A percentile compares a stretch with the other conserved stretches of the same genome.
phyloP scores from a whole-genome alignment of 805 yeast species.

The Candida verbasci region DNA sequence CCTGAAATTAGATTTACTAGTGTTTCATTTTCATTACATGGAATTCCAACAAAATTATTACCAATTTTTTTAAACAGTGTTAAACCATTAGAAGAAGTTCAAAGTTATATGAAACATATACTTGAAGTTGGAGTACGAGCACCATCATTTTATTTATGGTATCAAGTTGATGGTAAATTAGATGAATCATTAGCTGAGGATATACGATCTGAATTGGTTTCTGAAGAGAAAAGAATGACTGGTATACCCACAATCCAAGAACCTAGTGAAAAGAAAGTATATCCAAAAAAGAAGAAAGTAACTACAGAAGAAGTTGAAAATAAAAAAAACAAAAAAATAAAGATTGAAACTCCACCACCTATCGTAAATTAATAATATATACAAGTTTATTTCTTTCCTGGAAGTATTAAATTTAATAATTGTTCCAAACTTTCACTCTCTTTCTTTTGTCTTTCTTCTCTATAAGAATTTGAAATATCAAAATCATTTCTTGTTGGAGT shows the following conservation, averaged over 20 bases:
- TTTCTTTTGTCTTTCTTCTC: slow-evolving; percentile 33
- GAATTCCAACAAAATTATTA: slow-evolving; percentile 61
- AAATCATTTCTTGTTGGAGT: slow-evolving; percentile 30
- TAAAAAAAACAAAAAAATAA: slow-evolving; percentile 11
- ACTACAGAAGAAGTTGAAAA: slow-evolving; percentile 18
- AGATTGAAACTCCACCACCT: slow-evolving; percentile 9
- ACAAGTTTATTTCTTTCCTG: slow-evolving; percentile 8
- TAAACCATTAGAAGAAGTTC: slow-evolving; percentile 51
- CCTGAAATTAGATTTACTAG: slow-evolving; percentile 54
- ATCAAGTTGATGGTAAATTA: slow-evolving; percentile 70
- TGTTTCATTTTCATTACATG: slow-evolving; percentile 58
- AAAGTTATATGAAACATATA: slow-evolving; percentile 55
- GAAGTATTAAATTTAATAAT: slow-evolving; percentile 21
- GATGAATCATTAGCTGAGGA: slow-evolving; percentile 66
- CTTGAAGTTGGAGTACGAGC: slow-evolving; percentile 57
- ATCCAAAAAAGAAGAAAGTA: slow-evolving; percentile 30
- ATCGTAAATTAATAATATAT: too few species aligned
- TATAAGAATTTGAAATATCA: slow-evolving; percentile 23
- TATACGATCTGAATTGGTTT: slow-evolving; percentile 52
- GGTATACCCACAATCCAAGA: slow-evolving; percentile 22
- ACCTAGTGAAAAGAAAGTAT: slow-evolving; percentile 12
- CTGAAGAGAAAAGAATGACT: slow-evolving; percentile 46
- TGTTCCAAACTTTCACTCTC: slow-evolving; percentile 18
- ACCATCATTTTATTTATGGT: slow-evolving; percentile 71
- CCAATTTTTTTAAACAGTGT: slow-evolving; percentile 68